Evolutionary conservation across 1,284 basidiomycete genomes (phyloP), one percentile per base, ranked within the genome.

Genomic region (Xerocomus minutiporus): DNA sequence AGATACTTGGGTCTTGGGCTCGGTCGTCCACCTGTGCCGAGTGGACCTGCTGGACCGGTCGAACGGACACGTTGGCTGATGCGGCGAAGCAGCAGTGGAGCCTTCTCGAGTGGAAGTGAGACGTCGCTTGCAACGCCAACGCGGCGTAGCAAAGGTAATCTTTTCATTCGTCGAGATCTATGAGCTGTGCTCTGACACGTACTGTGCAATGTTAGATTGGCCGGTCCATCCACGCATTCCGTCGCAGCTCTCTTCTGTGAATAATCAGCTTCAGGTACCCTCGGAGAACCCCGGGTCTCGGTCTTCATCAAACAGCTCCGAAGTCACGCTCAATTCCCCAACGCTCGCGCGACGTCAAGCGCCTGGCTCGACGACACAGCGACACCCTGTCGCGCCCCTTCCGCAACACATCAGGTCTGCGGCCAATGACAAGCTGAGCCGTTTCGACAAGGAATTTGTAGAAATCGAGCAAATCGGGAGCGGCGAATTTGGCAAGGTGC

Each of bases 401-500:
- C 57, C 48, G 7, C 56, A 50, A 25, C 54, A 49, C 40, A 55
- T 13, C 11, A 52, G 44, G 45, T 55, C 57, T 54, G 41, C 41
- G 48, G 55, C 15, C 40, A 54, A 54, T 17, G 57, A 56, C 32
- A 62, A 78, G 52, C 71, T 76, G 8, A 83, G 87, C 23, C 79
- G 80, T 40, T 92, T 92, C 58, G 85, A 86, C 65, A 80, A 79
- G 48, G 83, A 89, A 42, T 98, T 97, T 67, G 79, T 85, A 26
- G 85, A 90, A 54, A 74, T 92, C 31, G 88, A 91, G 53, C 83
- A 87, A 60, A 78, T 98, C 17, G 97, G 97, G 5, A 85, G 87
- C 52, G 97, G 97, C 15, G 93, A 96, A 64, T 99, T 98, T 72
- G 94, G 93, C 39, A 89, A 90, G 60, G 96, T 94, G 12, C 84